phyloP scores from a whole-genome alignment of 495 filamentous ascomycete genomes.

The Penicilliopsis zonata region DNA sequence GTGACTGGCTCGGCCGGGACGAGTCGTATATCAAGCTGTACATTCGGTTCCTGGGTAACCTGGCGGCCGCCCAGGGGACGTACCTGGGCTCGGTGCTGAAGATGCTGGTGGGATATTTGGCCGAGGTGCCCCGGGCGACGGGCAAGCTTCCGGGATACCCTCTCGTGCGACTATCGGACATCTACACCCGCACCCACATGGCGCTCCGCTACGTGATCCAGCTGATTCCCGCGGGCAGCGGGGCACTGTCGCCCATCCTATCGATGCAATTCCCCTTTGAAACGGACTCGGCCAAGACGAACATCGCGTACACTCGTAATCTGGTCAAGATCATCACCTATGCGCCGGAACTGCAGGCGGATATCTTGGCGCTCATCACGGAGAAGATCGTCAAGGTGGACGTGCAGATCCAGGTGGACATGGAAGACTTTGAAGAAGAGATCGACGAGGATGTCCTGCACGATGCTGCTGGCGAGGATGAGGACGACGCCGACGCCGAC shows the following conservation, averaged over 20 bases:
- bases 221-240: slow-evolving; percentile 66
- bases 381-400: slow-evolving; percentile 84
- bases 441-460: slow-evolving; percentile 41
- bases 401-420: slow-evolving; percentile 83
- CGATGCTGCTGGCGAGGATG: slow-evolving; percentile 23
- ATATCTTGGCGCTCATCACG: slow-evolving; percentile 73
- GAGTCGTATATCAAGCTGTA: slow-evolving; percentile 69
- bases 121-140: slow-evolving; percentile 36
- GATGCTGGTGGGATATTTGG: slow-evolving; percentile 72
- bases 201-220: slow-evolving; percentile 63
- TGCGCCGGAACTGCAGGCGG: slow-evolving; percentile 64
- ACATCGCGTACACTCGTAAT: slow-evolving; percentile 69
- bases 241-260: slow-evolving; percentile 52
- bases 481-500: slow-evolving; percentile 40
- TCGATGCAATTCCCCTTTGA: slow-evolving; percentile 59
- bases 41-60: slow-evolving; percentile 64
- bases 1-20: slow-evolving; percentile 76
- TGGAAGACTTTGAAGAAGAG: slow-evolving; percentile 74
- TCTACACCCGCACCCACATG: slow-evolving; percentile 60
- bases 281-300: slow-evolving; percentile 56
- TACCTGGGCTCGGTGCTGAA: slow-evolving; percentile 52
- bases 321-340: slow-evolving; percentile 62
- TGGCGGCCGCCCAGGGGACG: slow-evolving; percentile 66
- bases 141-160: slow-evolving; percentile 49
- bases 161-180: slow-evolving; percentile 41